Evolutionary conservation across 2,329 filamentous ascomycete species (phyloP).

Genomic region (Clarireedia hainanense): DNA sequence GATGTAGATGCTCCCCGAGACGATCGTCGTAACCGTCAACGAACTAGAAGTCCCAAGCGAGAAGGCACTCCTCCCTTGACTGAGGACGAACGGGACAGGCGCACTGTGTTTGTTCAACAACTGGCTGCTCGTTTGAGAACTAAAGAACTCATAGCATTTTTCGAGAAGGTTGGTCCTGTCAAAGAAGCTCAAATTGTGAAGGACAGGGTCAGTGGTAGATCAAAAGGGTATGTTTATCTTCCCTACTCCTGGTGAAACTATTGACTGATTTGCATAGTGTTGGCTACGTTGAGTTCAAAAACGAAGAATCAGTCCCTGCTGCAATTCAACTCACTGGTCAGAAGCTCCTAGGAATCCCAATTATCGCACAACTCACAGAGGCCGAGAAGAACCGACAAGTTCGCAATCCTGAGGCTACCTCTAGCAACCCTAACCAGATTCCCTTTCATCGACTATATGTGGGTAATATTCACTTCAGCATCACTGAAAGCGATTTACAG

Average conservation of each 20-base stretch:
- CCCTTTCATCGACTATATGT: slow-evolving; percentile 98
- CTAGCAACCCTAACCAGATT: slow-evolving; percentile 69
- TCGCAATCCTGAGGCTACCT: slow-evolving; percentile 64
- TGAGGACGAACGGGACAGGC: slow-evolving; percentile 92
- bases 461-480: slow-evolving; percentile 99
- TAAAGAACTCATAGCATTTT: slow-evolving; percentile 88
- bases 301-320: slow-evolving; percentile 85
- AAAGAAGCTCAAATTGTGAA: slow-evolving; percentile 99
- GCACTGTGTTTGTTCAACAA: slow-evolving; percentile 97
- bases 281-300: slow-evolving; percentile 98
- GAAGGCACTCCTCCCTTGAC: slow-evolving; percentile 66
- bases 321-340: slow-evolving; percentile 98
- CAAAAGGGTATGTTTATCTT: slow-evolving; percentile 70
- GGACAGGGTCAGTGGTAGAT: slow-evolving; percentile 90
- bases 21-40: slow-evolving; percentile 34
- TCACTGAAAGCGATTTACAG: slow-evolving; percentile 91
- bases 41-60: slow-evolving; percentile 33
- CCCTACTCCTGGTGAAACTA: background rate
- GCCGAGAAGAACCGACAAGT: slow-evolving; percentile 99
- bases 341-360: slow-evolving; percentile 95
- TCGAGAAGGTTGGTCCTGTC: slow-evolving; percentile 88
- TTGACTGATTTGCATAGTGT: slow-evolving; percentile 51
- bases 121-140: slow-evolving; percentile 88
- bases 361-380: slow-evolving; percentile 97
- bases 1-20: slow-evolving; percentile 39